Evolutionary conservation across 371 early-diverging fungal genomes (phyloP).

Genomic region (Mortierella polycephala): DNA sequence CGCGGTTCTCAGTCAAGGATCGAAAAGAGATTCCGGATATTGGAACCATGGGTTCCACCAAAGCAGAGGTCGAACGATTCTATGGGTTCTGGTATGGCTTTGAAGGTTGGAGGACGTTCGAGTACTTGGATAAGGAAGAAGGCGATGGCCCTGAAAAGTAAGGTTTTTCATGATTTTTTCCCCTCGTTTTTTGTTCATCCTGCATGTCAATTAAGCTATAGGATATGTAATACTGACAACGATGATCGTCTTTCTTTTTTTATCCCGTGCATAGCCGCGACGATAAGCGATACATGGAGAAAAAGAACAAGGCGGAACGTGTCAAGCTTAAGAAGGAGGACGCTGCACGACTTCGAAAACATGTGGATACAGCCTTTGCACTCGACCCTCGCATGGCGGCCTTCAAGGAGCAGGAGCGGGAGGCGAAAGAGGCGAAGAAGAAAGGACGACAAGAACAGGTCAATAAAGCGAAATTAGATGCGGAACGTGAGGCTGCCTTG

Average conservation of each 20-base stretch:
- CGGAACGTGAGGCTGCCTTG: conserved; percentile 64
- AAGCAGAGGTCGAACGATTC: conserved; percentile 91
- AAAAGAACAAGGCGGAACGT: conserved; percentile 94
- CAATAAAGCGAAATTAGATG: conserved; percentile 62
- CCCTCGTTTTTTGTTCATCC: background rate
- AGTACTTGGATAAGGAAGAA: conserved; percentile 97
- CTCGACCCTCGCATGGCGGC: conserved; percentile 91
- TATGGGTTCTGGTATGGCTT: conserved; percentile 97
- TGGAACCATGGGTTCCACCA: conserved; percentile 77
- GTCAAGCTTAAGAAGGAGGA: conserved; percentile 96
- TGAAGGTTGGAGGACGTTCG: conserved; percentile 98
- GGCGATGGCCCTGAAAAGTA: conserved; percentile 85
- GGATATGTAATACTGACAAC: too few species aligned
- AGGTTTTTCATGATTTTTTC: background rate
- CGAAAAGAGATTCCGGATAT: conserved; percentile 82
- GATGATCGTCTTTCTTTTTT: background rate
- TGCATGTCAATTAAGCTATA: too few species aligned
- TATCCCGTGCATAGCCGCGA: conserved; percentile 73
- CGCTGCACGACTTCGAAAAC: conserved; percentile 82
- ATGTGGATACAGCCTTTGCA: conserved; percentile 79
- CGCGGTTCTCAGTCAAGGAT: conserved; percentile 83
- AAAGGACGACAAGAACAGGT: conserved; percentile 80
- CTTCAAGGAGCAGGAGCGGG: conserved; percentile 91
- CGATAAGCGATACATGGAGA: conserved; percentile 93
- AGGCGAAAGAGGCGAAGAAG: conserved; percentile 90